Conservation (phyloP, 257 asterid species). For the Solanum appendiculatum region DNA sequence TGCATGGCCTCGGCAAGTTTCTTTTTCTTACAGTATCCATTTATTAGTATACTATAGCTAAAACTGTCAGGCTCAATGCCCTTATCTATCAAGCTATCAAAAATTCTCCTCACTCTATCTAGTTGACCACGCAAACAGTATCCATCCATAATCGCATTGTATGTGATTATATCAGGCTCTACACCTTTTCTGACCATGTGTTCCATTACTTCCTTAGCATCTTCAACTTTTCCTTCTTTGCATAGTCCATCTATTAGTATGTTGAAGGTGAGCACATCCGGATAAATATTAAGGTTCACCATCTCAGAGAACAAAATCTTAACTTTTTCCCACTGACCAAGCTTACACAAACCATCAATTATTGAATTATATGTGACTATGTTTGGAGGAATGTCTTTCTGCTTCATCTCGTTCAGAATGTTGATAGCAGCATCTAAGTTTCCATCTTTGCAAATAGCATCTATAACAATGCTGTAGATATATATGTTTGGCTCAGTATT, state of each 20-base stretch:
- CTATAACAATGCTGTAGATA: too few species aligned
- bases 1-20: not conserved
- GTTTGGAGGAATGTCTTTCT: not conserved
- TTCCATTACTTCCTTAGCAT: not conserved
- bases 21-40: not conserved
- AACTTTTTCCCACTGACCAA: too few species aligned
- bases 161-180: not conserved
- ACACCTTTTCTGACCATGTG: not conserved
- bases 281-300: not conserved
- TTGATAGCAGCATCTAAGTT: too few species aligned
- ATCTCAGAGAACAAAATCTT: not conserved
- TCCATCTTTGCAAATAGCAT: too few species aligned
- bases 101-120: not conserved
- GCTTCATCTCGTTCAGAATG: constrained; percentile 3
- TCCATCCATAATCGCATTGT: not conserved
- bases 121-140: not conserved
- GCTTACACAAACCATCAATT: not conserved
- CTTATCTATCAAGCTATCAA: not conserved
- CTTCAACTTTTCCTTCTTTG: not conserved
- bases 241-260: not conserved
- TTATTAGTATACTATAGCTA: not conserved
- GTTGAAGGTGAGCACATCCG: too few species aligned
- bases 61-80: not conserved
- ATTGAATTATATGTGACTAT: not conserved
- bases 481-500: too few species aligned